Conservation (phyloP, 352 stramenopile genomes). For the Pythium guiyangense region DNA sequence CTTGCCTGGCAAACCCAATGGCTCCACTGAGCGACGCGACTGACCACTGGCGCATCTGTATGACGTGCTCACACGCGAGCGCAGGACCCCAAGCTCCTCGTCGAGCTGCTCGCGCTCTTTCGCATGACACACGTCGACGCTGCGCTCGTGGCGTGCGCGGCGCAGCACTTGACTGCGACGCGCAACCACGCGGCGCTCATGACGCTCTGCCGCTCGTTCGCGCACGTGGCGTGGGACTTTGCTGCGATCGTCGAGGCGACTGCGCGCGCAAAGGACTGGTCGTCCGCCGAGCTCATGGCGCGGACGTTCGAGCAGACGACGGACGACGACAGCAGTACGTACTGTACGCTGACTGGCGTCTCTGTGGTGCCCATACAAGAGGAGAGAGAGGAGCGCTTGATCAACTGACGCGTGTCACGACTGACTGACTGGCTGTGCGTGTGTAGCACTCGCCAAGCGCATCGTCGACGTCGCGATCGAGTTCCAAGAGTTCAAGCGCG, state of each 20-base stretch:
- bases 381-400: too few relatives aligned
- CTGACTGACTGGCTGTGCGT: background rate
- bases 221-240: conserved; percentile 28
- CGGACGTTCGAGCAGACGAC: conserved; percentile 8
- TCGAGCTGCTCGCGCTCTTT: background rate
- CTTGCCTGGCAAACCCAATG: background rate
- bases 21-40: too few relatives aligned
- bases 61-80: conserved; percentile 1
- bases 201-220: conserved; percentile 36
- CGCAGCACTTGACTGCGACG: conserved; percentile 22
- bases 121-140: too few relatives aligned
- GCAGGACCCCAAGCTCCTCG: conserved; percentile 2
- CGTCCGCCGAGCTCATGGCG: conserved; percentile 43
- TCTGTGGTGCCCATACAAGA: too few relatives aligned
- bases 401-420: background rate
- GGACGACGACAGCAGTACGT: background rate
- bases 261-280: conserved; percentile 54
- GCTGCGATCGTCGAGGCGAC: conserved; percentile 27
- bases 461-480: conserved; percentile 51
- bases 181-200: conserved; percentile 51
- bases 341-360: background rate
- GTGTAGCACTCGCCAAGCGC: conserved; percentile 18
- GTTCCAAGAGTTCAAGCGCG: conserved; percentile 55
- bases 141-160: conserved; percentile 14
- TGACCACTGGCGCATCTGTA: conserved; percentile 6